Percentiles rank a stretch among this genome's conserved stretches.
phyloP scores from a whole-genome alignment of 2,329 filamentous ascomycete species.

The Alternaria sp. region DNA sequence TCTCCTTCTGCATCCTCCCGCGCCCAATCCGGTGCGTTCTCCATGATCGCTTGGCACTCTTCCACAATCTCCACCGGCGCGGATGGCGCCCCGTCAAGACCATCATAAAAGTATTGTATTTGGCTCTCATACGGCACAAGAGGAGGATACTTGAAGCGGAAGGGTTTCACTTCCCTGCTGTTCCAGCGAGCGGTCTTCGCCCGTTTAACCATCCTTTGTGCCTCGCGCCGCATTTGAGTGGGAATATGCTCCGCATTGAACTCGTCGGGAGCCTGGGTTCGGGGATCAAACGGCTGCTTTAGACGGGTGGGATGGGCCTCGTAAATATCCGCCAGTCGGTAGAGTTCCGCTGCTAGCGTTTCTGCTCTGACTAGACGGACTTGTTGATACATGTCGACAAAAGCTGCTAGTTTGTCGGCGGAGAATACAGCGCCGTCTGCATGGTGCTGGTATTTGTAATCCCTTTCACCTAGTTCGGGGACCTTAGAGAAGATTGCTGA shows the following conservation, averaged over 20 bases:
- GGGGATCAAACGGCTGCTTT: slow-evolving; percentile 13
- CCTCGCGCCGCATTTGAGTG: background rate
- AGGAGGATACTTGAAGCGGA: slow-evolving; percentile 11
- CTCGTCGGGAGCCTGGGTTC: background rate
- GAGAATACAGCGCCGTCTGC: background rate
- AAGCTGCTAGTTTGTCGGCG: background rate
- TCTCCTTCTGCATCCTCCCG: background rate
- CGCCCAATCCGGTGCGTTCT: background rate
- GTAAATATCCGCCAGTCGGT: slow-evolving; percentile 10
- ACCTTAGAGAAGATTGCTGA: background rate
- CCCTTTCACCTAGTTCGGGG: background rate
- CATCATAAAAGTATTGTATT: slow-evolving; percentile 1
- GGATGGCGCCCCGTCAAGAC: background rate
- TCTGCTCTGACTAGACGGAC: slow-evolving; percentile 8
- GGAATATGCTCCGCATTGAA: slow-evolving; percentile 9
- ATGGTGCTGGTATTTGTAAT: background rate
- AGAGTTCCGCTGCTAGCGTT: slow-evolving; percentile 3
- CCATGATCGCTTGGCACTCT: background rate
- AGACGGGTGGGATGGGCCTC: slow-evolving; percentile 9
- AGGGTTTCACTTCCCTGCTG: background rate
- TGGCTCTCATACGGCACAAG: slow-evolving; percentile 17
- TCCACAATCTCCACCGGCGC: background rate
- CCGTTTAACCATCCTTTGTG: background rate
- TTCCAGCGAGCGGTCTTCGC: background rate
- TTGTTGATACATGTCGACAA: slow-evolving; percentile 4